These are phyloP conservation scores for Osmanthus fragrans DNA, from an alignment of 257 asterid species.

Conservation along the genomic window DNA sequence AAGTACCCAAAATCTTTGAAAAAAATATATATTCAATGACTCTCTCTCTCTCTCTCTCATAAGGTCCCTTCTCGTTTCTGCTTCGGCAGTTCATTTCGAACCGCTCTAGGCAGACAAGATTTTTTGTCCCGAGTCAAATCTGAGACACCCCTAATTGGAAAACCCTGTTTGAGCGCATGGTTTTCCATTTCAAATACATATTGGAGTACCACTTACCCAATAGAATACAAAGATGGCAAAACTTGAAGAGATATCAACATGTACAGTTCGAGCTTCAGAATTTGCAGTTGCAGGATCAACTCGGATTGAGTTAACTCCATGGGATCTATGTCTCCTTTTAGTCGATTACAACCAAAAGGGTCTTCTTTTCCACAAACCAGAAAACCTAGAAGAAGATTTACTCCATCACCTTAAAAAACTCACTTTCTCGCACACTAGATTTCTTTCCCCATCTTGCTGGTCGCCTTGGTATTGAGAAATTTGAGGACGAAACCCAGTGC, in stretches of 20 bases:
- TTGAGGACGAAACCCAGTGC: constrained; percentile 19
- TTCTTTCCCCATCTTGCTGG: constrained; percentile 63
- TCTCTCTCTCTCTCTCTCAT: too few relatives aligned
- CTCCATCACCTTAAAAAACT: constrained; percentile 38
- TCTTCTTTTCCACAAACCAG: constrained; percentile 36
- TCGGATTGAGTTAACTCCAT: constrained; percentile 27
- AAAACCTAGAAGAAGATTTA: not conserved
- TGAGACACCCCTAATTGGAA: too few relatives aligned
- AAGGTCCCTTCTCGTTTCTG: too few relatives aligned
- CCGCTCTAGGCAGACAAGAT: too few relatives aligned
- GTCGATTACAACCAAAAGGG: constrained; percentile 33
- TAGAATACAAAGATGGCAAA: constrained; percentile 17
- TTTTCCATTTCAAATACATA: too few relatives aligned
- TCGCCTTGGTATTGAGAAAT: constrained; percentile 32
- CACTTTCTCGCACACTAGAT: constrained; percentile 45
- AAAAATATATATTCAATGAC: too few relatives aligned
- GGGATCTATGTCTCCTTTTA: constrained; percentile 28
- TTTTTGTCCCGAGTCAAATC: too few relatives aligned
- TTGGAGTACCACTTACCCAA: too few relatives aligned
- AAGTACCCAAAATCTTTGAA: too few relatives aligned
- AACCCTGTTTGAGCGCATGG: too few relatives aligned
- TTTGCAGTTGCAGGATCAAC: not conserved
- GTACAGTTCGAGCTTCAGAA: constrained; percentile 16
- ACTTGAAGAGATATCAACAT: constrained; percentile 22
- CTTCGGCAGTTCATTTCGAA: too few relatives aligned